Evolutionary conservation across 1,139 yeast species (phyloP), one percentile per base, ranked within the genome.

Genomic region (Blastobotrys arbuscula): DNA sequence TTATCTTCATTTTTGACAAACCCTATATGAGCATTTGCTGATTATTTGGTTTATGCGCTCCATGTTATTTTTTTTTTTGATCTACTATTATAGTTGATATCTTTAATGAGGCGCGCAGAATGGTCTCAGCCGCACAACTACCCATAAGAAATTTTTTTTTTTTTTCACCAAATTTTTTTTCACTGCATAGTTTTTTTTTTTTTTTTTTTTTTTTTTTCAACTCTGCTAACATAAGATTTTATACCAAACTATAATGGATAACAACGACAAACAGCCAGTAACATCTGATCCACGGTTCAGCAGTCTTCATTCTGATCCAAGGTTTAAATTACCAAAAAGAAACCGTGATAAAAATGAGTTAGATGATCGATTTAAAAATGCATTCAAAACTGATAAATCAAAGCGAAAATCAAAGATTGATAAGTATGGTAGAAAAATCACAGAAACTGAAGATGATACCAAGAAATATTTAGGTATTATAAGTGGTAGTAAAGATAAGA

Each of bases 271-370:
- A 43, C 48, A 45, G 44, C 72, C 77, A 1, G 72, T 78, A 15
- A 77, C 82, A 1, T 61, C 66, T 2, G 97, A 89, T 67, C 76
- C 82, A 16, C 78, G 98, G 63, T 92, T 92, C 68, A 71, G 84
- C 19, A 73, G 82, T 4, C 85, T 90, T 5, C 89, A 84, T 59
- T 80, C 77, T 57, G 98, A 94, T 66, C 97, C 98, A 2, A 76
- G 96, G 56, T 92, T 92, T 70, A 82, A 79, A 55, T 69, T 79
- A 39, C 92, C 96, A 3, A 82, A 76, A 57, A 75, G 76, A 63
- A 81, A 81, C 59, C 81, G 83, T 54, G 70, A 82, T 55, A 85
- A 84, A 65, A 84, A 88, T 39, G 81, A 85, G 58, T 76, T 94
- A 39, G 99, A 92, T 68, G 85, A 81, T 51, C 80, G 99, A 67